Evolutionary conservation across 192 early-diverging fungal species (phyloP).

Genomic region (Dissophora globulifera): DNA sequence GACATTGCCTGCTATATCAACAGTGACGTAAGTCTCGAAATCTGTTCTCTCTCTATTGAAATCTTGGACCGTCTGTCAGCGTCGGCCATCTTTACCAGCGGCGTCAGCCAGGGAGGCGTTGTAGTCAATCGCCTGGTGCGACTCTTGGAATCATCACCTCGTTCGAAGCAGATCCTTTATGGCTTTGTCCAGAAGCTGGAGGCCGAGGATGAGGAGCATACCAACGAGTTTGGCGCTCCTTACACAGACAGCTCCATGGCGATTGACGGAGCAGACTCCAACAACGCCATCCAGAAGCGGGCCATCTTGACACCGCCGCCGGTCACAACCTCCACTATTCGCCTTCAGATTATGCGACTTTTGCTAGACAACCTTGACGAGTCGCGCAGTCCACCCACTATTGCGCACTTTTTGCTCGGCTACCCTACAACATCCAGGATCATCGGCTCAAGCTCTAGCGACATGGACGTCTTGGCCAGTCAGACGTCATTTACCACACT

Average conservation of each 20-base stretch:
- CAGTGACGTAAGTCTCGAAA: conserved; percentile 72
- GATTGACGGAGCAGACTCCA: conserved; percentile 52
- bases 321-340: conserved; percentile 62
- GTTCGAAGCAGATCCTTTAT: conserved; percentile 75
- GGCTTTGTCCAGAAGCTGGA: conserved; percentile 85
- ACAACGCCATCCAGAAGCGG: conserved; percentile 23
- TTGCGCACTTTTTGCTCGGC: conserved; percentile 93
- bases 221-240: conserved; percentile 20
- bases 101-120: conserved; percentile 60
- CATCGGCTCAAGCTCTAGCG: conserved; percentile 48
- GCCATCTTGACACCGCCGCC: conserved; percentile 29
- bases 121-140: conserved; percentile 79
- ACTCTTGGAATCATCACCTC: conserved; percentile 69
- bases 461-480: conserved; percentile 51
- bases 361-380: conserved; percentile 78
- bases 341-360: conserved; percentile 86
- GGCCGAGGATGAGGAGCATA: conserved; percentile 62
- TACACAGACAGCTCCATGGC: conserved; percentile 21
- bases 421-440: conserved; percentile 58
- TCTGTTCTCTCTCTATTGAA: conserved; percentile 77
- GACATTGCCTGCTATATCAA: conserved; percentile 78
- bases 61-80: conserved; percentile 79
- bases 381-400: conserved; percentile 68
- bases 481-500: conserved; percentile 61
- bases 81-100: conserved; percentile 71